Base-by-base conservation (phyloP, 2,329 filamentous ascomycete genomes). In the Paecilomyces sp. region DNA sequence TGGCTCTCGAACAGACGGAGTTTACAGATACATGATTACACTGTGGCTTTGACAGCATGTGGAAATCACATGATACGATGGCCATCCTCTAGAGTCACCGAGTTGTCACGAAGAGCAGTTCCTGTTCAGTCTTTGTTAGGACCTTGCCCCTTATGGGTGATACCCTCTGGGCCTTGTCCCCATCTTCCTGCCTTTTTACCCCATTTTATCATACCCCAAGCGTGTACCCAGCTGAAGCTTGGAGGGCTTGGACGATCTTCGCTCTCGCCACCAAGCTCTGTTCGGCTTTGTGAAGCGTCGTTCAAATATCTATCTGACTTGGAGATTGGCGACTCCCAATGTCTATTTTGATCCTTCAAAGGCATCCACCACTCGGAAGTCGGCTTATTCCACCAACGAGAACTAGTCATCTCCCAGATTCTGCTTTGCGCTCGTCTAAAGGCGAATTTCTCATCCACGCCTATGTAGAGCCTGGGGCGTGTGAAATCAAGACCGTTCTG, bases 401-500 rank as follows among this genome's bases (percentile, higher is more conserved):
- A 80, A 18, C 88, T 85, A 71, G 89, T 93, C 70, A 94, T 85
- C 75, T 94, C 89, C 90, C 89, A 94, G 2, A 94, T 76, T n/a
- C 90, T 79, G 64, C 87, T 90, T 52, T 85, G 81, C 1, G 90
- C 90, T 25, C 90, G 81, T 73, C 90, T 90, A 66, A 91, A 92
- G 0, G 90, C 90, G 70, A 94, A 94, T 12, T 85, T 80, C 72
- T 93, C 90, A 71, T 93, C 90, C 70, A 92, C 88, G 12, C 90
- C 90, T 0, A 88, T 92, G 67, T 93, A 89, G 0, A 83, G 85
- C 11, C 81, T 78, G 0, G 87, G 82, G 63, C 87, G 85, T 56
- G 80, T 83, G 68, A 93, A 94, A 68, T 93, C 83, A 0, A 78
- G 78, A 1, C 72, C 67, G 47, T 61, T 60, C 12, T 71, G 66